A percentile compares a stretch with the other conserved stretches of the same genome.
These are phyloP conservation scores for Hondaea fermentalgiana DNA, from an alignment of 108 stramenopile genomes.

Conservation along the genomic window DNA sequence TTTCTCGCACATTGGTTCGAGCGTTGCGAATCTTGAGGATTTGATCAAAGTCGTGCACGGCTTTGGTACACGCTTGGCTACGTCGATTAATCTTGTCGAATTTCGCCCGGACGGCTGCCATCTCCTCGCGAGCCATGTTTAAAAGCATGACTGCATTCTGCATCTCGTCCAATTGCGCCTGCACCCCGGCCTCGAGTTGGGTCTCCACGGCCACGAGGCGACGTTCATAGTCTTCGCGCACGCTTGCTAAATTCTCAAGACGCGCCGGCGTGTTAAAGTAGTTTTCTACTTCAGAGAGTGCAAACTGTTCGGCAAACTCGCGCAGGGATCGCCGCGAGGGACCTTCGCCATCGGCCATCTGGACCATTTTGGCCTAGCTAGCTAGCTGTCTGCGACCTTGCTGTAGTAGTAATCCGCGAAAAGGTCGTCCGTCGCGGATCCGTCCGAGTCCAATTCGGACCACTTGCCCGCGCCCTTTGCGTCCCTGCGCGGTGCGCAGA, in stretches of 20 bases:
- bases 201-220: neutral
- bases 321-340: neutral
- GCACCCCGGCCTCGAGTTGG: neutral
- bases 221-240: neutral
- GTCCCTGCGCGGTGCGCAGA: neutral
- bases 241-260: neutral
- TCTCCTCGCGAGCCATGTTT: neutral
- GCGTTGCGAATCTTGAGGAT: neutral
- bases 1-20: neutral
- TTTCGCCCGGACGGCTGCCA: neutral
- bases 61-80: neutral
- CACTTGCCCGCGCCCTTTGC: neutral
- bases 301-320: neutral
- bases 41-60: neutral
- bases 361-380: neutral
- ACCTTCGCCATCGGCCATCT: neutral
- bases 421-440: neutral
- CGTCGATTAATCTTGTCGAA: neutral
- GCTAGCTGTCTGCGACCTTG: neutral
- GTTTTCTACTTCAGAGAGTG: neutral
- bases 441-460: neutral
- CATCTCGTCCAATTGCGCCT: constrained; percentile 9
- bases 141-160: neutral
- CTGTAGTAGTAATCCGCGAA: constrained; percentile 3
- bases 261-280: neutral